phyloP scores from a whole-genome alignment of 1,284 basidiomycete species.

The Inonotus obliquus region DNA sequence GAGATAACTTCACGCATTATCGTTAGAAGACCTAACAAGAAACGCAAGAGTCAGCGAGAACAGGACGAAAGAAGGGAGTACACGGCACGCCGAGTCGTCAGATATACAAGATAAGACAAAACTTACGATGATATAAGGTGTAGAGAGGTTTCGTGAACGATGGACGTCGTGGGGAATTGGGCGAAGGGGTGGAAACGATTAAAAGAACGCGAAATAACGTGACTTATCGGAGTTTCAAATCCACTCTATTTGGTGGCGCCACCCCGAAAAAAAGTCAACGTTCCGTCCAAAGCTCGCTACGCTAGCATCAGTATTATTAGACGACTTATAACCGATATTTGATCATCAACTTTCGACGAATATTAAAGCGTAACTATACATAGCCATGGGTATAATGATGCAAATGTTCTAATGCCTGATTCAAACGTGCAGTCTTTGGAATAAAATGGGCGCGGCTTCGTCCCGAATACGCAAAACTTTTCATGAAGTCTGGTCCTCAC shows the following conservation, averaged over 20 bases:
- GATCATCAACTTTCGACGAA: too few species aligned
- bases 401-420: too few species aligned
- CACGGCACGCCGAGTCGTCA: not conserved
- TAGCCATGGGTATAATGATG: too few species aligned
- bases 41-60: constrained; percentile 12
- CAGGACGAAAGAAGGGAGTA: not conserved
- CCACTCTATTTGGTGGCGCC: not conserved
- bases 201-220: constrained; percentile 10
- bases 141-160: constrained; percentile 5
- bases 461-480: not conserved
- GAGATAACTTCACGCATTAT: constrained; percentile 92
- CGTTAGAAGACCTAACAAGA: constrained; percentile 18
- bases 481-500: not conserved
- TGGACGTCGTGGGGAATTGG: constrained; percentile 5
- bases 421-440: too few species aligned
- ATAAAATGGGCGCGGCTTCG: not conserved
- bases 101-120: not conserved
- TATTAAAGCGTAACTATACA: too few species aligned
- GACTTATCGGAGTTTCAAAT: constrained; percentile 1
- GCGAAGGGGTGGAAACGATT: constrained; percentile 3
- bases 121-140: constrained; percentile 1
- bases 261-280: too few species aligned
- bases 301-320: too few species aligned
- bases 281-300: too few species aligned
- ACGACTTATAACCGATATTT: too few species aligned